Evolutionary conservation across 2,329 filamentous ascomycete species (phyloP), one percentile per base, ranked within the genome.

Genomic region (Aspergillus neoniger): DNA sequence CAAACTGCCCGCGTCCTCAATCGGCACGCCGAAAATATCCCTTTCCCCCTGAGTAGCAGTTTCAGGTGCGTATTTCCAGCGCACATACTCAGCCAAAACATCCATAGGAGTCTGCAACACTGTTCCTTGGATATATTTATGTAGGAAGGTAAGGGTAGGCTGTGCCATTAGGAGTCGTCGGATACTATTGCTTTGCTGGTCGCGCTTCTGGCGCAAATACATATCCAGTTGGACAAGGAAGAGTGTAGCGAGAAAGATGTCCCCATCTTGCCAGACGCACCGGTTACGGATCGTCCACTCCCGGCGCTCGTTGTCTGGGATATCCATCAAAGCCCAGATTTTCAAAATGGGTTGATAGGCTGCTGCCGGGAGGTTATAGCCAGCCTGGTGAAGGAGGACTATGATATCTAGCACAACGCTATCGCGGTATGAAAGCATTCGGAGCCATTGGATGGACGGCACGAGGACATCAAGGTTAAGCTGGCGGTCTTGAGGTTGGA

Each of bases 161-260:
- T 90, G 86, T 14, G 84, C 86, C 44, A 91, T 73, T 59, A 91
- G 78, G 28, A 89, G 74, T 32, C 85, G 79, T 41, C 85, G 76
- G 54, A 89, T 75, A 30, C 79, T 78, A 47, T 79, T 79, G 2
- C 79, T 76, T 9, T 10, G 52, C 81, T 80, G 15, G 81, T 80
- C 52, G 81, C 81, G 23, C 85, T 71, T 0, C 90, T 88, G 64
- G 91, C 83, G 59, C 74, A 91, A 87, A 57, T 82, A 81, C 84
- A 92, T 86, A 69, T 86, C 82, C 15, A 95, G 82, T 76, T 94
- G 93, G 63, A 91, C 70, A 65, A 91, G 79, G 77, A 94, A 88
- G 61, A 88, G 74, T 48, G 87, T 84, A 2, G 85, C 81, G 54
- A 85, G 80, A 69, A 85, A 84, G 9, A 95, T 73, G 69, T 91